Percentiles rank a stretch among this genome's conserved stretches.
Conservation (phyloP, 1,284 basidiomycete genomes). For the Naganishia albida region DNA sequence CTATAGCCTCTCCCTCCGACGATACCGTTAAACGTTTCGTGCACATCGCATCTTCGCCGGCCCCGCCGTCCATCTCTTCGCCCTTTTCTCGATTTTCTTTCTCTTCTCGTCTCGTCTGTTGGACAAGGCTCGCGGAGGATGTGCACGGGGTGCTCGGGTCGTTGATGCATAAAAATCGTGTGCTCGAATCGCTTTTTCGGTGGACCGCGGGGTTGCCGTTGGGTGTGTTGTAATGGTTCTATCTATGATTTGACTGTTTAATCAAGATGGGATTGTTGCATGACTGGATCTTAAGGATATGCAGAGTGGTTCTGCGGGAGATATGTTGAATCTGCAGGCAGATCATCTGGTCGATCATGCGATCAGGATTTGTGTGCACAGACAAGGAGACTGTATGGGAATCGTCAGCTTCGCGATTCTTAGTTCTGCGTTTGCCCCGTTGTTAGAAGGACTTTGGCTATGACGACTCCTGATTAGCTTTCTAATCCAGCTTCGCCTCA, state of each 20-base stretch:
- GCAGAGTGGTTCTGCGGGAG: too few relatives aligned
- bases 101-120: conserved; percentile 13
- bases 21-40: conserved; percentile 77
- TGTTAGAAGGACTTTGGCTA: too few relatives aligned
- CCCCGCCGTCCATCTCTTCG: background rate
- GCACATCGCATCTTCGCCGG: background rate
- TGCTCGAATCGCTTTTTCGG: conserved; percentile 4
- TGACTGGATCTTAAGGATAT: background rate
- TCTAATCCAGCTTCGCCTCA: too few relatives aligned
- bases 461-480: too few relatives aligned
- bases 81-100: conserved; percentile 6
- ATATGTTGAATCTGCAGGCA: too few relatives aligned
- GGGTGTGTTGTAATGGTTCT: conserved; percentile 29
- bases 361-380: too few relatives aligned
- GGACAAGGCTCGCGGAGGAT: conserved; percentile 1
- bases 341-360: too few relatives aligned
- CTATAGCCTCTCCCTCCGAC: conserved; percentile 79
- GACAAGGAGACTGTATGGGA: too few relatives aligned
- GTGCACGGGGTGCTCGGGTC: background rate
- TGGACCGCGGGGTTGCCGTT: conserved; percentile 5
- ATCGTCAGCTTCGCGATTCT: too few relatives aligned
- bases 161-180: conserved; percentile 19
- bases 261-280: conserved; percentile 28
- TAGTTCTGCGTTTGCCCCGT: too few relatives aligned
- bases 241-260: conserved; percentile 27